Percentiles rank a stretch among this genome's conserved stretches.
Evolutionary conservation across 495 filamentous ascomycete species (phyloP).

Genomic region (Xylaria grammica): DNA sequence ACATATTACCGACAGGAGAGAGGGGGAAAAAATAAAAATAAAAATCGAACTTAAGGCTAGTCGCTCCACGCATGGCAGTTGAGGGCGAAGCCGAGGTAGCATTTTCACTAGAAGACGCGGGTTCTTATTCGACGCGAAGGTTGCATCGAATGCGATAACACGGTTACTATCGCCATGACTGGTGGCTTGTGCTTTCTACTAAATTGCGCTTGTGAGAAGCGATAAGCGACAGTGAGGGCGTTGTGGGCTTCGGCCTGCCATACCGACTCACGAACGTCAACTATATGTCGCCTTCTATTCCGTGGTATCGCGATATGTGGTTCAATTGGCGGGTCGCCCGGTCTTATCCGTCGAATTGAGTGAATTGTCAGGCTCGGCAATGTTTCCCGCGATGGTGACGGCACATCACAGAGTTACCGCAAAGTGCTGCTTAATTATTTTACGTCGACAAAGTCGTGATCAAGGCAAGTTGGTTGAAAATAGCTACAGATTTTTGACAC

Average conservation of each 20-base stretch:
- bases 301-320: constrained; percentile 6
- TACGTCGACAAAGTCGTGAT: not conserved
- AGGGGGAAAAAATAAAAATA: not conserved
- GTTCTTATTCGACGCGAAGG: constrained; percentile 13
- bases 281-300: constrained; percentile 9
- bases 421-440: too few relatives aligned
- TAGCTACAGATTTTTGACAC: constrained; percentile 13
- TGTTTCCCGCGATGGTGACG: constrained; percentile 4
- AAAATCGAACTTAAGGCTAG: not conserved
- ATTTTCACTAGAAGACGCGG: constrained; percentile 8
- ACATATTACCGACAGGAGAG: not conserved
- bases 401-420: not conserved
- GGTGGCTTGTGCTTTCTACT: not conserved
- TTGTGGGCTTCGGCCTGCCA: not conserved
- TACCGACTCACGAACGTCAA: not conserved
- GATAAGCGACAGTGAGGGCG: constrained; percentile 7
- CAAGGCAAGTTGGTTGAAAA: constrained; percentile 10
- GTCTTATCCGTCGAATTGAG: not conserved
- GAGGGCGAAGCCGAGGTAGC: constrained; percentile 12
- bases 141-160: constrained; percentile 19
- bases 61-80: constrained; percentile 12
- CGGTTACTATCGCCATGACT: constrained; percentile 5
- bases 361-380: constrained; percentile 4
- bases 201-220: constrained; percentile 13
- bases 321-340: constrained; percentile 15